Percentiles rank a stretch among this genome's conserved stretches.
Conservation (phyloP, 1,139 yeast species). For the Arxiozyma bovina region DNA sequence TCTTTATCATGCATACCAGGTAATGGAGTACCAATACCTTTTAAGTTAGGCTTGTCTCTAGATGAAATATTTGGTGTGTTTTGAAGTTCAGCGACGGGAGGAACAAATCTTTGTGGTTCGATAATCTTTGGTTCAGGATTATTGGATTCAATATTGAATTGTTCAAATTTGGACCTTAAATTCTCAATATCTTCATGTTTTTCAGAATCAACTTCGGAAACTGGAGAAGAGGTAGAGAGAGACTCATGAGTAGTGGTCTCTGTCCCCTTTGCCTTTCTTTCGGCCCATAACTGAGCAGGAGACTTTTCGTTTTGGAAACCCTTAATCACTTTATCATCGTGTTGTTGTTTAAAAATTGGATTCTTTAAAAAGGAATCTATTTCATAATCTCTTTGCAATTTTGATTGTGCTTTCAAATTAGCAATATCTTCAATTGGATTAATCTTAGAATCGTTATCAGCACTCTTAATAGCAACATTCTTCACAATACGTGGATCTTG, state of each 20-base stretch:
- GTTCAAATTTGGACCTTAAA: slow-evolving; percentile 31
- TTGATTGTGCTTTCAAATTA: slow-evolving; percentile 37
- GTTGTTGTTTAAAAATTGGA: slow-evolving; percentile 27
- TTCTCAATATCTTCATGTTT: slow-evolving; percentile 28
- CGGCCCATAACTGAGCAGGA: slow-evolving; percentile 96
- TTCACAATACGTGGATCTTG: slow-evolving; percentile 34
- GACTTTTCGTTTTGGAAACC: slow-evolving; percentile 74
- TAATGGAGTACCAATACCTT: slow-evolving; percentile 26
- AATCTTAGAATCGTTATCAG: slow-evolving; percentile 10
- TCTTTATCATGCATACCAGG: slow-evolving; percentile 28
- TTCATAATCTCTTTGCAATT: slow-evolving; percentile 38
- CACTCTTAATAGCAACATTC: not conserved
- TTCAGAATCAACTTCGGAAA: slow-evolving; percentile 10
- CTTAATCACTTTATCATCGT: slow-evolving; percentile 44
- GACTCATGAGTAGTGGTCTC: slow-evolving; percentile 7
- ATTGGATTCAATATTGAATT: slow-evolving; percentile 18
- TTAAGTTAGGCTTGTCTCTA: slow-evolving; percentile 7
- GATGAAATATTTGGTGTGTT: slow-evolving; percentile 1
- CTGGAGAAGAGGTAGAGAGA: slow-evolving; percentile 35
- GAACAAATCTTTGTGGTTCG: slow-evolving; percentile 25
- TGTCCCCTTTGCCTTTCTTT: slow-evolving; percentile 51
- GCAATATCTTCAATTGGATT: slow-evolving; percentile 29
- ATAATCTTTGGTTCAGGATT: slow-evolving; percentile 20
- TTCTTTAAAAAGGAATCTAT: slow-evolving; percentile 34
- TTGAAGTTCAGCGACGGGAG: slow-evolving; percentile 13